Evolutionary conservation across 1,139 yeast species (phyloP), one percentile per base, ranked within the genome.

Genomic region (Sugiyamaella neomexicana): DNA sequence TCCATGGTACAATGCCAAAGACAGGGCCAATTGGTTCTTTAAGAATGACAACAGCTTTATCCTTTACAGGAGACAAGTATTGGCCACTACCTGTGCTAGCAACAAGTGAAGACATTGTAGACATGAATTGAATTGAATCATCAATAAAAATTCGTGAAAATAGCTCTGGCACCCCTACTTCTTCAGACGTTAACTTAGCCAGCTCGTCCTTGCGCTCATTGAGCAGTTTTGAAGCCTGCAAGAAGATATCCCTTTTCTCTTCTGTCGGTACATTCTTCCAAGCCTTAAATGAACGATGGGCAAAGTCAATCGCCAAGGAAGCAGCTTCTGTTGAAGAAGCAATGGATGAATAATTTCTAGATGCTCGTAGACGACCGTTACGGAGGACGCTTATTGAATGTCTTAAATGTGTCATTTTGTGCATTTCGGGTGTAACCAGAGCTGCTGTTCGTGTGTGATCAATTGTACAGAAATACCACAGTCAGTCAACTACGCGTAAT

Each of bases 1-100:
- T 78, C 81, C 81, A 78, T 1, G 81, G 79, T 2, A 80, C 72
- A 5, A 78, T 72, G 2, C 80, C 69, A 39, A 78, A 64, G 1
- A 78, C 79, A 0, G 80, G 75, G 1, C 82, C 82, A 36, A 77
- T 61, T 1, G 82, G 81, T 40, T 72, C 72, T 38, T 68, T 69
- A n/a, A 70, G 56, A 0, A 70, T 66, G 46, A 60, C 31, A 6
- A 55, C 48, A 9, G 10, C 27, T 25, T 46, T 23, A 8, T 39
- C 46, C 13, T 34, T 42, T 13, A 47, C 51, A 20, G 51, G 45
- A 12, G 51, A 17, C 3, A 47, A 25, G 29, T 31, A 20, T 23
- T 17, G 29, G 23, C 46, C 51, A 16, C n/a, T 31, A 13, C 40
- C 47, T 2, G 39, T 15, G 40, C 17, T 29, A n/a, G 57, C 39